Conservation (phyloP, 2,329 filamentous ascomycete genomes). For the Ophiosphaerella korrae region DNA sequence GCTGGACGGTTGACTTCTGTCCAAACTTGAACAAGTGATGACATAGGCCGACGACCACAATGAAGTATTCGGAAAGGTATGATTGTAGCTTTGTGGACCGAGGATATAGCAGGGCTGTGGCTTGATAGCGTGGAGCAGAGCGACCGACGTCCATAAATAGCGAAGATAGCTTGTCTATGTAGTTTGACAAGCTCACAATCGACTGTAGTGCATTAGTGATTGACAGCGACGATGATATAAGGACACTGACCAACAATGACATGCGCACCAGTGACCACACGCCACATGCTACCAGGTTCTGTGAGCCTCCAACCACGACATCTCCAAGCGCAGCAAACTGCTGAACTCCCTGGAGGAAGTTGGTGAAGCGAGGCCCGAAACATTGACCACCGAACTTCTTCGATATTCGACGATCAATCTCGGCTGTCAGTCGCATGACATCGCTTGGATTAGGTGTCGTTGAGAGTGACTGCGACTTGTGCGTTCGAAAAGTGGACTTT, state of each 20-base stretch:
- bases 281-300: slow-evolving; percentile 53
- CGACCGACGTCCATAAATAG: slow-evolving; percentile 52
- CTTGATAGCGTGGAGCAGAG: slow-evolving; percentile 49
- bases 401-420: slow-evolving; percentile 37
- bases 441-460: slow-evolving; percentile 40
- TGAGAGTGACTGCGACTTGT: slow-evolving; percentile 15
- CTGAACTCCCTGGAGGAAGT: slow-evolving; percentile 49
- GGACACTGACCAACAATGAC: slow-evolving; percentile 47
- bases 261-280: slow-evolving; percentile 54
- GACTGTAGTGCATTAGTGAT: slow-evolving; percentile 13
- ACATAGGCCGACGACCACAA: slow-evolving; percentile 49
- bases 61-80: slow-evolving; percentile 51
- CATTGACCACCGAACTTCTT: slow-evolving; percentile 33
- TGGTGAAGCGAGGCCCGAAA: slow-evolving; percentile 51
- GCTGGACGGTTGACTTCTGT: slow-evolving; percentile 38
- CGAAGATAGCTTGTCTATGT: slow-evolving; percentile 48
- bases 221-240: no score
- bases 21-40: slow-evolving; percentile 41
- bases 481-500: slow-evolving; percentile 36
- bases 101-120: slow-evolving; percentile 49
- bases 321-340: slow-evolving; percentile 53
- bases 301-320: slow-evolving; percentile 49
- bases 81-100: slow-evolving; percentile 45
- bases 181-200: slow-evolving; percentile 36
- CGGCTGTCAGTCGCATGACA: slow-evolving; percentile 47